These are phyloP conservation scores for Akebia trifoliata DNA, from an alignment of 164 flowering plant genomes.

Conservation along the genomic window DNA sequence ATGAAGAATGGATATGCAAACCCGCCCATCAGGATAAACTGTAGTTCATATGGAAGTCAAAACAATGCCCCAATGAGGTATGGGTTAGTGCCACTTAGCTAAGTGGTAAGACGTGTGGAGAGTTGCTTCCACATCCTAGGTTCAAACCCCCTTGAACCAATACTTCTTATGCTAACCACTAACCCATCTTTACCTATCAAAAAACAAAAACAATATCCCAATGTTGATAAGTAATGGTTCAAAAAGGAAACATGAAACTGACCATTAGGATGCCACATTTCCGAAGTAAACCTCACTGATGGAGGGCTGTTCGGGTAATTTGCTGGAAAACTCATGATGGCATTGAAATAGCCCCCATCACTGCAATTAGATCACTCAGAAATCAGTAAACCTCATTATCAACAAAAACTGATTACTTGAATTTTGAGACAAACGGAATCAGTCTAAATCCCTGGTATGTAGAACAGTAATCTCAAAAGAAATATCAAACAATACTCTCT, in stretches of 20 bases:
- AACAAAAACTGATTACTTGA: too few relatives aligned
- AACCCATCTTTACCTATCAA: too few relatives aligned
- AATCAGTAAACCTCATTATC: neutral
- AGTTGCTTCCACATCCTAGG: too few relatives aligned
- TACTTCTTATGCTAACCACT: too few relatives aligned
- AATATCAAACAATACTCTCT: too few relatives aligned
- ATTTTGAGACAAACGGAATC: too few relatives aligned
- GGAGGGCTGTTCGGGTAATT: slow-evolving; percentile 77
- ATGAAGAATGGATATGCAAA: slow-evolving; percentile 94
- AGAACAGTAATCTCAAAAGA: too few relatives aligned
- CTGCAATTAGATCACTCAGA: slow-evolving; percentile 28
- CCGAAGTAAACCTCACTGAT: slow-evolving; percentile 61
- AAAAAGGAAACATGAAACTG: slow-evolving; percentile 8
- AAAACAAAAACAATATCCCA: neutral
- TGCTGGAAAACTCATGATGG: slow-evolving; percentile 61
- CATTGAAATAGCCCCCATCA: slow-evolving; percentile 76
- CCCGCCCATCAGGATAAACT: slow-evolving; percentile 91
- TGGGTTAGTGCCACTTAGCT: too few relatives aligned
- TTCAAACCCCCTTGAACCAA: too few relatives aligned
- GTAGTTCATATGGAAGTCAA: slow-evolving; percentile 14
- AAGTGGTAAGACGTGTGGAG: too few relatives aligned
- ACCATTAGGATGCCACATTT: slow-evolving; percentile 91
- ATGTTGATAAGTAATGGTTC: neutral
- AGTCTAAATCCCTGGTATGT: too few relatives aligned
- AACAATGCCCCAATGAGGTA: too few relatives aligned